Conservation (phyloP, 495 filamentous ascomycete genomes). For the Sordaria brevicollis region DNA sequence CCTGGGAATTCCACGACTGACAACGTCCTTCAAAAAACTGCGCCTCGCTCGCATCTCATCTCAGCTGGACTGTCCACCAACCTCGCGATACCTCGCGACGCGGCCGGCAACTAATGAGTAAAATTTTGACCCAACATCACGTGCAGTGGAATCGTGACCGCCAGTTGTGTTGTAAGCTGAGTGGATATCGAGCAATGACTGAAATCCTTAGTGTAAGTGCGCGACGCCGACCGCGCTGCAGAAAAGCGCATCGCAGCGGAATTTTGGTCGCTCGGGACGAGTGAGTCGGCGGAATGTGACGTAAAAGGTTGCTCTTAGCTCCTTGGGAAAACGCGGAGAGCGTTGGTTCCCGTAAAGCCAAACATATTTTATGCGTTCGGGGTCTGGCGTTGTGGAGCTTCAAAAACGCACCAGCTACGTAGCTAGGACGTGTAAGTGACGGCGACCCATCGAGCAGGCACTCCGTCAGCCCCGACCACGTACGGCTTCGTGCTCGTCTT, state of each 20-base stretch:
- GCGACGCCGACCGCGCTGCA: neutral
- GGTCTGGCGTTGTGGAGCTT: neutral
- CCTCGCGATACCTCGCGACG: neutral
- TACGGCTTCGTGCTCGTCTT: conserved; percentile 45
- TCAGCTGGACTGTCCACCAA: neutral
- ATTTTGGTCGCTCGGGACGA: neutral
- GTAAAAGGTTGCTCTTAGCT: neutral
- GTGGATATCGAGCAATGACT: neutral
- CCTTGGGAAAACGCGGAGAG: neutral
- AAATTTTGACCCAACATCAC: neutral
- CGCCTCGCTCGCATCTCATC: neutral
- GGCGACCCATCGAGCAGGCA: conserved; percentile 42
- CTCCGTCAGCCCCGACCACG: conserved; percentile 39
- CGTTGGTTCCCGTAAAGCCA: neutral
- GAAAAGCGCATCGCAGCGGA: neutral
- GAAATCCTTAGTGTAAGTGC: neutral
- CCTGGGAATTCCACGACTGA: neutral
- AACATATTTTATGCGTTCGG: neutral
- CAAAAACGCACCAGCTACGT: neutral
- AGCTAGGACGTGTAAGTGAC: conserved; percentile 6
- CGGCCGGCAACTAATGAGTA: neutral
- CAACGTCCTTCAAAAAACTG: neutral
- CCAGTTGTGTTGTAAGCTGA: neutral
- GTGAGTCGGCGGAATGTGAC: neutral
- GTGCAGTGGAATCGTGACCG: neutral